A percentile compares a stretch with the other conserved stretches of the same genome.
Conservation (phyloP, 2,329 filamentous ascomycete genomes). For the Monosporascus sp. region DNA sequence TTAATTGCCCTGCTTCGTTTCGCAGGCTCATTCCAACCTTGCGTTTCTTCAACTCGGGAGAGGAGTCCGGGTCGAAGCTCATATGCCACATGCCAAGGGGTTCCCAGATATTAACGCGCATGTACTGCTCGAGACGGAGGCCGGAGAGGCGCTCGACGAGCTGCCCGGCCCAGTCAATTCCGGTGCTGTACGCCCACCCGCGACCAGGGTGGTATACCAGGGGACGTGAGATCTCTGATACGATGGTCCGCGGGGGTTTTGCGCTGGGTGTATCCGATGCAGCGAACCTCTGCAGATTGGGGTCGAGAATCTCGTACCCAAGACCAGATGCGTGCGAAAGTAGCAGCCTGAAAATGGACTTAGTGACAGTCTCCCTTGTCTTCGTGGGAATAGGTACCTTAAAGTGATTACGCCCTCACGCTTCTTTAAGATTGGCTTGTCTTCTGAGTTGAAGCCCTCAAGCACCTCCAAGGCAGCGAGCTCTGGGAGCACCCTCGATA, state of each 20-base stretch:
- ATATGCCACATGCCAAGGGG: conserved; percentile 34
- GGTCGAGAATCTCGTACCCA: background rate
- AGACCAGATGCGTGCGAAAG: conserved; percentile 7
- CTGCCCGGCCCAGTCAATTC: conserved; percentile 48
- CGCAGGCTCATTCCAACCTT: conserved; percentile 5
- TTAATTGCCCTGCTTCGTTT: conserved; percentile 3
- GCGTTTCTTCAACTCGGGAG: conserved; percentile 4
- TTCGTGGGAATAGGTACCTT: conserved; percentile 2
- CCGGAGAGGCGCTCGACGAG: conserved; percentile 44
- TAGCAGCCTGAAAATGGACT: conserved; percentile 1
- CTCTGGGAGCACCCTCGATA: conserved; percentile 5
- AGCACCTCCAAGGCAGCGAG: conserved; percentile 4
- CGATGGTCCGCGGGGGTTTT: conserved; percentile 25
- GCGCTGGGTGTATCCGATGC: conserved; percentile 1
- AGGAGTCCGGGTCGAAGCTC: conserved; percentile 4
- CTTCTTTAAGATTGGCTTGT: conserved; percentile 6
- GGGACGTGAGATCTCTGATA: conserved; percentile 36
- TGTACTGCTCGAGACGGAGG: conserved; percentile 34
- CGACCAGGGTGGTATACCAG: conserved; percentile 46
- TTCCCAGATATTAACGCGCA: conserved; percentile 37
- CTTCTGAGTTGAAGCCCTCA: conserved; percentile 6
- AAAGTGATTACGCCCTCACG: conserved; percentile 4
- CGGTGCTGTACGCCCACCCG: conserved; percentile 43
- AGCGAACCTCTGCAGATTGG: conserved; percentile 4
- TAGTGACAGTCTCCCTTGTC: background rate